Conservation (phyloP, 495 filamentous ascomycete genomes). For the Immersiella caudata region DNA sequence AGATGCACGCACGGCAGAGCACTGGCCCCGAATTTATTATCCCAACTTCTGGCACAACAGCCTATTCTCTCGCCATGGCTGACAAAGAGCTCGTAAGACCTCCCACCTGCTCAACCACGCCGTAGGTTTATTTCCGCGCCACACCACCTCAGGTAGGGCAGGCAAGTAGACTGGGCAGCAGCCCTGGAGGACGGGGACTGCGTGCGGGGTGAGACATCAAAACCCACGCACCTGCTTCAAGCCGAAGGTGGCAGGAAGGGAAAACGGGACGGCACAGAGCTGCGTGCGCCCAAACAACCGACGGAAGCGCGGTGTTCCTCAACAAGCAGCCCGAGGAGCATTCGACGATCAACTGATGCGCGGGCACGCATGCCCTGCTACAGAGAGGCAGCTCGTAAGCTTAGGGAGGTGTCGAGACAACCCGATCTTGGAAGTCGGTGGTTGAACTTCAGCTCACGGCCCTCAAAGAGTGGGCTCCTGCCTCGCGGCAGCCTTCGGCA, state of each 20-base stretch:
- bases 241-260: background rate
- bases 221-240: background rate
- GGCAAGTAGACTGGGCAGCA: background rate
- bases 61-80: conserved; percentile 21
- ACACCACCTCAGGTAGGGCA: background rate
- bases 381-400: no score
- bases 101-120: background rate
- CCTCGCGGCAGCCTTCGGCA: conserved; percentile 7
- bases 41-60: conserved; percentile 17
- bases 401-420: no score
- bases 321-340: background rate
- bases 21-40: conserved; percentile 22
- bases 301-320: background rate
- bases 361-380: background rate
- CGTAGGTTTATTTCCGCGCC: background rate
- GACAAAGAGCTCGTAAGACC: conserved; percentile 8
- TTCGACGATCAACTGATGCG: background rate
- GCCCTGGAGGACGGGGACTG: no score
- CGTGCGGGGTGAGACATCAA: background rate
- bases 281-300: background rate
- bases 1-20: conserved; percentile 19
- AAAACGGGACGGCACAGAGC: background rate
- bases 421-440: no score
- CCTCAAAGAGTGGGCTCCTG: no score
- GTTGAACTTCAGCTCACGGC: no score